These are phyloP conservation scores for Agapanthus africanus DNA, from an alignment of 106 monocot species.

Conservation along the genomic window DNA sequence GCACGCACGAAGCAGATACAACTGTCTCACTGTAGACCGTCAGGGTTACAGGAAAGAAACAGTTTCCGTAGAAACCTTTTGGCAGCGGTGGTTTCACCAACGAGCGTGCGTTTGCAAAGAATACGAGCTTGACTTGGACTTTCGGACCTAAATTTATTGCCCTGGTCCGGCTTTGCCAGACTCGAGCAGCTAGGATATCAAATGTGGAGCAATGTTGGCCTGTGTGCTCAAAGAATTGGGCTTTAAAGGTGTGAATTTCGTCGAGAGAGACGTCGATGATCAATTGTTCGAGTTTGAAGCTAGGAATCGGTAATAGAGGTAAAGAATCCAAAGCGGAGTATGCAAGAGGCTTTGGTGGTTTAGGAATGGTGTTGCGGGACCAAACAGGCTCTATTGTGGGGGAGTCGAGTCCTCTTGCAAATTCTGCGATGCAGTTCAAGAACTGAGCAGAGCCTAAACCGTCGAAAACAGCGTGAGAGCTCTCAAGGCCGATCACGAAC, in stretches of 20 bases:
- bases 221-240: slow-evolving; percentile 8
- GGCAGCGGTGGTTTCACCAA: slow-evolving; percentile 6
- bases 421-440: slow-evolving; percentile 16
- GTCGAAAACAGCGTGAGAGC: slow-evolving; percentile 23
- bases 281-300: background rate
- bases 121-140: slow-evolving; percentile 8
- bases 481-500: slow-evolving; percentile 14
- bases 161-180: slow-evolving; percentile 18
- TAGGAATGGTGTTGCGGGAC: slow-evolving; percentile 14
- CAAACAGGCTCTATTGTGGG: slow-evolving; percentile 11
- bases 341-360: background rate
- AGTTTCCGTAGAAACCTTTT: slow-evolving; percentile 47
- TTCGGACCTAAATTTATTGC: background rate
- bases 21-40: slow-evolving; percentile 15
- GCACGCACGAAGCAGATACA: slow-evolving; percentile 11
- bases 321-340: background rate
- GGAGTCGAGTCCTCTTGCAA: slow-evolving; percentile 18
- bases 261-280: slow-evolving; percentile 12
- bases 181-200: slow-evolving; percentile 18
- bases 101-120: slow-evolving; percentile 14
- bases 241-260: background rate
- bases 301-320: background rate
- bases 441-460: slow-evolving; percentile 22
- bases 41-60: slow-evolving; percentile 42
- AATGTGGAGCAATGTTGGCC: slow-evolving; percentile 14